phyloP scores from a whole-genome alignment of 2,329 filamentous ascomycete genomes.

The Xylariomycetidae sp. region DNA sequence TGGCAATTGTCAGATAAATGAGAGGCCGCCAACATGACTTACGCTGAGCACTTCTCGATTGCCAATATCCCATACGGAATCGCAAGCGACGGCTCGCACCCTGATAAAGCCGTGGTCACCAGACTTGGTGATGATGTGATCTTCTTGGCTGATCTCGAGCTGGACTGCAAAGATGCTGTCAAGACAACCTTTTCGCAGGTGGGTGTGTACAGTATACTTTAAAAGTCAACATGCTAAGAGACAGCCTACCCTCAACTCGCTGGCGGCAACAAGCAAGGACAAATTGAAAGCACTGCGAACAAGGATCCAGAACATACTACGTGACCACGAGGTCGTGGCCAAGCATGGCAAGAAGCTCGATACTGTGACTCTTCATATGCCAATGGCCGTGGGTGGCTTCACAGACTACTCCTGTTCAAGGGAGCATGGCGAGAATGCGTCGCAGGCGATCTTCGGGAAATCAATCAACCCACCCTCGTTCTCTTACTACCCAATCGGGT shows the following conservation, averaged over 20 bases:
- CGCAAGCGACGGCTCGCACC: constrained; percentile 34
- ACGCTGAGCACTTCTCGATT: constrained; percentile 40
- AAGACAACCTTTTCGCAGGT: constrained; percentile 13
- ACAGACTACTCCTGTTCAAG: constrained; percentile 51
- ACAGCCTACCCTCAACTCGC: constrained; percentile 15
- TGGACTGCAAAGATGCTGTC: constrained; percentile 6
- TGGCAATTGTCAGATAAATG: too few relatives aligned
- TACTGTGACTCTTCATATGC: constrained; percentile 44
- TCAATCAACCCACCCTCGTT: constrained; percentile 13
- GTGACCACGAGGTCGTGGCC: constrained; percentile 11
- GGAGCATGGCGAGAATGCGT: constrained; percentile 46
- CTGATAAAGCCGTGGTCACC: constrained; percentile 39
- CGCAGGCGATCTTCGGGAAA: constrained; percentile 22
- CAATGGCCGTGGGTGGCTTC: constrained; percentile 49
- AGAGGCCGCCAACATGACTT: constrained; percentile 8
- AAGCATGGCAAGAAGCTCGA: constrained; percentile 26
- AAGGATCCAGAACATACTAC: constrained; percentile 13
- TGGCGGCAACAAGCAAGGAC: constrained; percentile 10
- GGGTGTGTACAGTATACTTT: not conserved
- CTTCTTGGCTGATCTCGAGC: constrained; percentile 40
- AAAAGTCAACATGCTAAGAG: constrained; percentile 2
- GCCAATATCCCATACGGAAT: constrained; percentile 50
- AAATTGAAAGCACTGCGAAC: constrained; percentile 13
- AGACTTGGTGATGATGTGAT: constrained; percentile 44
- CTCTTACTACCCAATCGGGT: constrained; percentile 12